Evolutionary conservation across 768 basidiomycete species (phyloP), one percentile per base, ranked within the genome.

Genomic region (Pholiota microspora): DNA sequence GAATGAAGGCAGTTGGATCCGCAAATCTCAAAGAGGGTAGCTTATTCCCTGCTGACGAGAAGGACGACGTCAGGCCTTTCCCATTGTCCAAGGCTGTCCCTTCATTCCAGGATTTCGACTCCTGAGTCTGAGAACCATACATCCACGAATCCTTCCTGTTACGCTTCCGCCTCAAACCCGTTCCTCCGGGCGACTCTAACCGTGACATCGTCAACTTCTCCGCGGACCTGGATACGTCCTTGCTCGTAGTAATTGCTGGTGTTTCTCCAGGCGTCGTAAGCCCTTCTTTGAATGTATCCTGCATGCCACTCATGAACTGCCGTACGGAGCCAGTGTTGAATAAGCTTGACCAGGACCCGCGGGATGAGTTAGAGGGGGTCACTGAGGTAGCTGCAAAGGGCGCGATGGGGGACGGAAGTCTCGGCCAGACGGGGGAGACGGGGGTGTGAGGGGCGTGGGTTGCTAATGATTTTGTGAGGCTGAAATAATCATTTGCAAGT

Each of bases 341-440:
- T 9, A 92, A 64, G 62, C 84, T 91, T 0, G 89, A 87, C 91
- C 91, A 92, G 0, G 91, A 90, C 7, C 84, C 88, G 40, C 84
- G 77, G 2, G 90, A 90, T 2, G 88, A 84, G 44, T 71, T 79
- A 0, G 85, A 84, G 0, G 82, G 73, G 42, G 77, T 71, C 35
- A 81, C 61, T 0, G 78, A 74, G 6, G 46, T 29, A 0, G 77
- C 68, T 2, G 77, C 65, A 3, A 72, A 66, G 8, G 67, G 72
- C 16, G 69, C 67, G 9, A 75, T 61, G 0, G 76, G 77, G 1
- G 83, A 78, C 0, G 78, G 69, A 15, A 78, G 68, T 15, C 78
- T 78, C n/a, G 79, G 75, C 82, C 82, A 83, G 0, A 68, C 69
- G 16, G 83, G 79, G 0, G 83, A 81, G 25, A 73, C 59, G 4